Percentiles rank a stretch among this genome's conserved stretches.
Evolutionary conservation across 176 grass and related monocot species (phyloP).

Genomic region (Cenchrus americanus): DNA sequence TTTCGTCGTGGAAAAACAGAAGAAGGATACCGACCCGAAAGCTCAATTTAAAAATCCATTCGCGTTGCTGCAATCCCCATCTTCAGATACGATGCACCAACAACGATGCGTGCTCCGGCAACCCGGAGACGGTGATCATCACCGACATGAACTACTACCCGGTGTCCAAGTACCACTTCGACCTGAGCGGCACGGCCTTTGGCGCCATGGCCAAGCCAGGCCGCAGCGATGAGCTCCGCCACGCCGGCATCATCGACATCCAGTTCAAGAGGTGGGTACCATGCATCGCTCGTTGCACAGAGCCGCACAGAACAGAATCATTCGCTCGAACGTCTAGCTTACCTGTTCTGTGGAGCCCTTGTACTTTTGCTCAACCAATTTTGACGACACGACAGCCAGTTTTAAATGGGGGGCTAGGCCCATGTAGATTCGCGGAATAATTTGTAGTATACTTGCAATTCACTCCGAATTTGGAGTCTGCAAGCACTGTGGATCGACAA

Average conservation of each 20-base stretch:
- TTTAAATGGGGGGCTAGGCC: constrained; percentile 6
- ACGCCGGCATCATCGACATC: constrained; percentile 64
- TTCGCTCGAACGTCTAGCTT: background rate
- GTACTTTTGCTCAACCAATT: constrained; percentile 23
- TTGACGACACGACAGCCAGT: constrained; percentile 23
- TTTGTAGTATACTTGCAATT: background rate
- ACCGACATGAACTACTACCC: constrained; percentile 78
- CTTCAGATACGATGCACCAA: constrained; percentile 53
- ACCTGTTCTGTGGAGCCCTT: background rate
- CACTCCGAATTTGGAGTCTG: background rate
- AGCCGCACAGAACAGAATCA: background rate
- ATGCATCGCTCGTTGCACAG: constrained; percentile 5
- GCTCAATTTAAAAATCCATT: background rate
- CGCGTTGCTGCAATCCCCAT: background rate
- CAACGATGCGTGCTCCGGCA: constrained; percentile 61
- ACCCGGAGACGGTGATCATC: constrained; percentile 61
- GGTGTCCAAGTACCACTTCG: constrained; percentile 59
- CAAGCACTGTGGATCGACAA: background rate
- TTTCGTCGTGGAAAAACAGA: background rate
- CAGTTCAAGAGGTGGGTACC: constrained; percentile 56
- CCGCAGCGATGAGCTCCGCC: constrained; percentile 51
- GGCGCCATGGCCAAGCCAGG: constrained; percentile 60
- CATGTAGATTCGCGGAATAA: constrained; percentile 35
- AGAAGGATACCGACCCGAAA: background rate
- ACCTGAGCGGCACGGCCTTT: constrained; percentile 71